Percentiles rank a stretch among this genome's conserved stretches.
Evolutionary conservation across 305 asterid genomes (phyloP).

Genomic region (Solanum aculeatissimum): DNA sequence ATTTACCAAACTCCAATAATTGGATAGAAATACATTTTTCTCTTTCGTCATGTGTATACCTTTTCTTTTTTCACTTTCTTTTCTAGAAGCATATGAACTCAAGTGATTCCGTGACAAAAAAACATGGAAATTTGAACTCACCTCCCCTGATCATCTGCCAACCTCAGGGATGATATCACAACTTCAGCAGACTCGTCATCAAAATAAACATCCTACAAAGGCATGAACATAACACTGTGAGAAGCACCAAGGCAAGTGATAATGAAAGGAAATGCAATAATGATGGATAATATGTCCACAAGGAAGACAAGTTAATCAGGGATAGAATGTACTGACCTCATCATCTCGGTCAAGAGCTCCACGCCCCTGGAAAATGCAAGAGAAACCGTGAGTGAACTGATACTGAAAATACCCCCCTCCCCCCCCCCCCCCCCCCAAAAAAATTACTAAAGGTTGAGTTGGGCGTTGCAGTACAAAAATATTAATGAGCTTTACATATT

Average conservation of each 20-base stretch:
- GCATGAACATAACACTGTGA: slow-evolving; percentile 8
- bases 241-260: neutral
- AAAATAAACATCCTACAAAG: slow-evolving; percentile 82
- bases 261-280: neutral
- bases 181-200: slow-evolving; percentile 98
- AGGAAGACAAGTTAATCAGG: neutral
- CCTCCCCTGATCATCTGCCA: slow-evolving; percentile 98
- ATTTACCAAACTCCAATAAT: neutral
- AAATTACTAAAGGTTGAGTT: neutral
- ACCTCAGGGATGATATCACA: slow-evolving; percentile 88
- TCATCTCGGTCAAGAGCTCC: slow-evolving; percentile 80
- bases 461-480: neutral
- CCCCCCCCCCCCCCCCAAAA: neutral
- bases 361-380: slow-evolving; percentile 54
- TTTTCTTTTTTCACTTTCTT: neutral
- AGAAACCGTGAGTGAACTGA: neutral
- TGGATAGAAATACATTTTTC: neutral
- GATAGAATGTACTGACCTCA: slow-evolving; percentile 42
- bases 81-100: neutral
- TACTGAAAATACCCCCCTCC: neutral
- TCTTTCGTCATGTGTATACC: neutral
- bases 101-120: neutral
- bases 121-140: slow-evolving; percentile 19
- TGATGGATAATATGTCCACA: neutral
- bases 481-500: neutral